Conservation (phyloP, 306 rosid species). For the Acacia confusa region DNA sequence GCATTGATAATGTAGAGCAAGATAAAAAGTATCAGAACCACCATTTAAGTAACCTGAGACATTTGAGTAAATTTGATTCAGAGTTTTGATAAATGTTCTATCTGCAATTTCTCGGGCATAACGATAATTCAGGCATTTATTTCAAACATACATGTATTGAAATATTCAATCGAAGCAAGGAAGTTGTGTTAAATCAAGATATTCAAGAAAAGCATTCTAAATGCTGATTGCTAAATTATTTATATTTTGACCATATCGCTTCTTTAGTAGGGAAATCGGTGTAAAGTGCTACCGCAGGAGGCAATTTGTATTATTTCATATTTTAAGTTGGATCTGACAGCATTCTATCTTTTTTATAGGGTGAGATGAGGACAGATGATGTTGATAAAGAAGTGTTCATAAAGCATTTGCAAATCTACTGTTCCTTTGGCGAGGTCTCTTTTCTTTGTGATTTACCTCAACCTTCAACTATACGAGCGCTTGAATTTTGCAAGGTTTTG, state of each 20-base stretch:
- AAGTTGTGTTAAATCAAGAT: not conserved
- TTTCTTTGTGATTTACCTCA: conserved; percentile 64
- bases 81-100: not conserved
- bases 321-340: conserved; percentile 8
- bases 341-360: conserved; percentile 33
- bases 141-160: not conserved
- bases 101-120: not conserved
- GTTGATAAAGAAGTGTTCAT: conserved; percentile 36
- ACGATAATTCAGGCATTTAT: not conserved
- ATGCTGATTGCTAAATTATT: not conserved
- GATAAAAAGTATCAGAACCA: not conserved
- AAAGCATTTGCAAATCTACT: conserved; percentile 31
- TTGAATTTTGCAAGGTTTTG: conserved; percentile 56
- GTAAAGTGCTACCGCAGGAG: not conserved
- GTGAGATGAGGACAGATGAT: conserved; percentile 44
- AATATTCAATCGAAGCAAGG: conserved; percentile 9
- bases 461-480: conserved; percentile 41
- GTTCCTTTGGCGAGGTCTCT: conserved; percentile 63
- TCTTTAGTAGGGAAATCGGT: conserved; percentile 1
- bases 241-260: not conserved
- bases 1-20: not conserved
- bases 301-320: not conserved
- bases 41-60: not conserved
- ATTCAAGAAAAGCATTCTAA: not conserved
- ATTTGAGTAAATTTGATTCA: not conserved